Evolutionary conservation across 83 land plant genomes (phyloP).

Genomic region (Picea abies): DNA sequence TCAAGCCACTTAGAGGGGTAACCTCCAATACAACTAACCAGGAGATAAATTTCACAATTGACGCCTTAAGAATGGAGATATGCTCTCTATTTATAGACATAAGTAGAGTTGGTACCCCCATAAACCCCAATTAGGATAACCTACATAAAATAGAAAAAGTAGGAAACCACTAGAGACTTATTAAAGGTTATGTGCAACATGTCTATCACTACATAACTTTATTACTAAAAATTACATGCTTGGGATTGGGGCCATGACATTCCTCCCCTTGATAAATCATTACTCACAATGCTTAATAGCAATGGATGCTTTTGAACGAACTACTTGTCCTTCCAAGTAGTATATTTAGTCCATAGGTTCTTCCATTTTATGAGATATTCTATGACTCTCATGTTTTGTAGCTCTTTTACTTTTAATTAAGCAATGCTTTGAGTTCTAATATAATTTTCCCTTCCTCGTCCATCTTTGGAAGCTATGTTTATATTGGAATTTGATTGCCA

Average conservation of each 20-base stretch:
- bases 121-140: not conserved
- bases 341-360: too few species aligned
- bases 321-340: too few species aligned
- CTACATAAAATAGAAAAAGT: not conserved
- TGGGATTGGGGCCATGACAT: too few species aligned
- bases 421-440: not conserved
- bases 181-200: not conserved
- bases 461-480: not conserved
- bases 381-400: not conserved
- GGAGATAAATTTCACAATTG: not conserved
- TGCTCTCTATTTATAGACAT: not conserved
- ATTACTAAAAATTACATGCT: too few species aligned
- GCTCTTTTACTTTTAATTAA: not conserved
- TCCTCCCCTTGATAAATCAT: too few species aligned
- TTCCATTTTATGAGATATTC: not conserved
- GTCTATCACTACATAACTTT: not conserved
- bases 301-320: too few species aligned
- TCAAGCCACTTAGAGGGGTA: not conserved
- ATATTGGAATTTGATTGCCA: not conserved
- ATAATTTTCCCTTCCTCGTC: not conserved
- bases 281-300: too few species aligned
- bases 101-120: not conserved
- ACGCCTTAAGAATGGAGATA: not conserved
- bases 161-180: not conserved
- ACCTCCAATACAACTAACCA: not conserved